Evolutionary conservation across 352 stramenopile species (phyloP).

Genomic region (Lagenidium giganteum): DNA sequence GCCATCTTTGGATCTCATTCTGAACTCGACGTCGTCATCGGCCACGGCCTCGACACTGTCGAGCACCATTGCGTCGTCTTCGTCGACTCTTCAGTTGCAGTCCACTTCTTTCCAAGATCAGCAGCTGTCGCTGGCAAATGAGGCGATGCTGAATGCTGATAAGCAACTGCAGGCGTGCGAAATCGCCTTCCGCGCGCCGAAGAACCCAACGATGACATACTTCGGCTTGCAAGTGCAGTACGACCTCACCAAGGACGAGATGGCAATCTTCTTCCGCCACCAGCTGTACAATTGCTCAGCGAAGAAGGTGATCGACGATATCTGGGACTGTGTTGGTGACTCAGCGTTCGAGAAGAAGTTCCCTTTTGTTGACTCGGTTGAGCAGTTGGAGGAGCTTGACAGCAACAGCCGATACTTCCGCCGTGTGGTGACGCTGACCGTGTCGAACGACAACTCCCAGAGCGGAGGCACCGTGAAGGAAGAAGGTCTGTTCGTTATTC

Average conservation of each 20-base stretch:
- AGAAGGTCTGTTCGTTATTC: slow-evolving; percentile 66
- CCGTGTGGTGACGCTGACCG: slow-evolving; percentile 74
- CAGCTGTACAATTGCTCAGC: slow-evolving; percentile 79
- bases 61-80: slow-evolving; percentile 49
- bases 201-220: slow-evolving; percentile 87
- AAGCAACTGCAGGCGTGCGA: slow-evolving; percentile 74
- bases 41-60: slow-evolving; percentile 54
- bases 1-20: slow-evolving; percentile 79
- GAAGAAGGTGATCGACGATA: slow-evolving; percentile 56
- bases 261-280: slow-evolving; percentile 85
- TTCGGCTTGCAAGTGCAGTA: slow-evolving; percentile 87
- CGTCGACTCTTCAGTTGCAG: slow-evolving; percentile 65
- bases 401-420: slow-evolving; percentile 78
- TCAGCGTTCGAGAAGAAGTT: slow-evolving; percentile 79
- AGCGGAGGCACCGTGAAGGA: slow-evolving; percentile 80
- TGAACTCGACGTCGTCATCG: slow-evolving; percentile 65
- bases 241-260: slow-evolving; percentile 83
- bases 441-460: slow-evolving; percentile 62
- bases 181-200: slow-evolving; percentile 68
- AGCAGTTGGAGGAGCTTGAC: slow-evolving; percentile 73
- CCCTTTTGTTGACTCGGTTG: slow-evolving; percentile 68
- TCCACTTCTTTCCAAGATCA: slow-evolving; percentile 79
- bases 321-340: slow-evolving; percentile 76
- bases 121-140: slow-evolving; percentile 52
- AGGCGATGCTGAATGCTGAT: slow-evolving; percentile 51